Percentiles rank a stretch among this genome's conserved stretches.
phyloP scores from a whole-genome alignment of 1,139 yeast genomes.

The Protomyces inouyei region DNA sequence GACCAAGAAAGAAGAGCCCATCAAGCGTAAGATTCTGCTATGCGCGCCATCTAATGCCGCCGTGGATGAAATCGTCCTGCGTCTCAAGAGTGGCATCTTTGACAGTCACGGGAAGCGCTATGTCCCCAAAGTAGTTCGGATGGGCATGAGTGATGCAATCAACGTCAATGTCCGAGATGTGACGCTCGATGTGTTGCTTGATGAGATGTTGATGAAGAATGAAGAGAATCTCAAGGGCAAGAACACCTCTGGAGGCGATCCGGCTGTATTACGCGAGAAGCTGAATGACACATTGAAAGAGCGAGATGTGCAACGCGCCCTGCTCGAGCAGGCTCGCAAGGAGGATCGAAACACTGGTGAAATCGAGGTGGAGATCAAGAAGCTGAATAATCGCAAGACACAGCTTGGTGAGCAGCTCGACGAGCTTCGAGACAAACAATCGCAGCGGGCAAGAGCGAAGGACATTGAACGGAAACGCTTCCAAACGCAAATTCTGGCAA shows the following conservation, averaged over 20 bases:
- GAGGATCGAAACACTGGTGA: conserved; percentile 33
- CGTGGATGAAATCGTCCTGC: conserved; percentile 88
- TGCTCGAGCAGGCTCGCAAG: conserved; percentile 36
- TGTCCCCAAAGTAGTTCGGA: conserved; percentile 71
- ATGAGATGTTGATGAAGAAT: conserved; percentile 49
- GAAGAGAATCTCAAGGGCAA: conserved; percentile 38
- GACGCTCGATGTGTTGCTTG: conserved; percentile 83
- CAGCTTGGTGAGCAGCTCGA: conserved; percentile 70
- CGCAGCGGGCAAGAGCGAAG: conserved; percentile 63
- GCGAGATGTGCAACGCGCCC: conserved; percentile 48
- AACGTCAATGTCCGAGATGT: conserved; percentile 76
- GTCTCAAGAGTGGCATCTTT: conserved; percentile 69
- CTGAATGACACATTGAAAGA: conserved; percentile 52
- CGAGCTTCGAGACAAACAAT: conserved; percentile 66
- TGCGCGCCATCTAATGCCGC: conserved; percentile 99
- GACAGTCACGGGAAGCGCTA: conserved; percentile 47
- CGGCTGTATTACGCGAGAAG: conserved; percentile 49
- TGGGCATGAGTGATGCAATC: conserved; percentile 87
- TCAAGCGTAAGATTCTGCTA: conserved; percentile 55
- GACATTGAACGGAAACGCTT: conserved; percentile 73
- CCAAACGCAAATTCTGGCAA: conserved; percentile 65
- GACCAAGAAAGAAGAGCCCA: conserved; percentile 34
- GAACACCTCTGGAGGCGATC: conserved; percentile 37
- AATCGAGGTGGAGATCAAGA: conserved; percentile 32
- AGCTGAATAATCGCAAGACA: conserved; percentile 55